phyloP scores from a whole-genome alignment of 1,139 yeast species.

The Geotrichum macrosporum region DNA sequence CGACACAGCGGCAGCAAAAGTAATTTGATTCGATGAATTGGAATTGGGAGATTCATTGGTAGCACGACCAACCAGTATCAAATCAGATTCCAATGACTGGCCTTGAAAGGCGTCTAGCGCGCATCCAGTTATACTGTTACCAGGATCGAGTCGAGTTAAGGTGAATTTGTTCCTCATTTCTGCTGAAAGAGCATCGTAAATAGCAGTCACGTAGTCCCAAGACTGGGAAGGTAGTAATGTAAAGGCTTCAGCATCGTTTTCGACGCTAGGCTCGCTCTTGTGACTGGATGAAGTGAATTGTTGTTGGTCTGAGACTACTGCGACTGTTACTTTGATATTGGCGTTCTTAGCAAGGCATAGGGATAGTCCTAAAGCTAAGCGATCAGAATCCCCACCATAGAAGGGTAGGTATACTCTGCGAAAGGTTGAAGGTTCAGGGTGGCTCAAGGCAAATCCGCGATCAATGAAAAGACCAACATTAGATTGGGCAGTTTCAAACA shows the following conservation, averaged over 20 bases:
- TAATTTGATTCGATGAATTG: slow-evolving; percentile 3
- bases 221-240: slow-evolving; percentile 8
- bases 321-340: slow-evolving; percentile 16
- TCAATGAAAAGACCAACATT: slow-evolving; percentile 21
- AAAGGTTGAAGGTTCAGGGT: background rate
- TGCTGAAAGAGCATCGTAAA: slow-evolving; percentile 6
- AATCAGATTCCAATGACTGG: slow-evolving; percentile 7
- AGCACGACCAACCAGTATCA: slow-evolving; percentile 19
- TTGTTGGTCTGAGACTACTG: slow-evolving; percentile 2
- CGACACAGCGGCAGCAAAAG: background rate
- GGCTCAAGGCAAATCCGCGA: slow-evolving; percentile 21
- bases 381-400: slow-evolving; percentile 19
- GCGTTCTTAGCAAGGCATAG: slow-evolving; percentile 19
- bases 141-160: slow-evolving; percentile 8
- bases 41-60: slow-evolving; percentile 8
- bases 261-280: background rate
- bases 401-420: slow-evolving; percentile 19
- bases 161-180: slow-evolving; percentile 8
- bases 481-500: slow-evolving; percentile 15
- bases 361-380: slow-evolving; percentile 19
- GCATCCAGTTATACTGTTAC: slow-evolving; percentile 1
- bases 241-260: slow-evolving; percentile 3
- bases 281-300: background rate
- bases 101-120: slow-evolving; percentile 8
- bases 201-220: slow-evolving; percentile 17